Evolutionary conservation across 2,329 filamentous ascomycete species (phyloP).

Genomic region (Colletotrichum theobromicola): DNA sequence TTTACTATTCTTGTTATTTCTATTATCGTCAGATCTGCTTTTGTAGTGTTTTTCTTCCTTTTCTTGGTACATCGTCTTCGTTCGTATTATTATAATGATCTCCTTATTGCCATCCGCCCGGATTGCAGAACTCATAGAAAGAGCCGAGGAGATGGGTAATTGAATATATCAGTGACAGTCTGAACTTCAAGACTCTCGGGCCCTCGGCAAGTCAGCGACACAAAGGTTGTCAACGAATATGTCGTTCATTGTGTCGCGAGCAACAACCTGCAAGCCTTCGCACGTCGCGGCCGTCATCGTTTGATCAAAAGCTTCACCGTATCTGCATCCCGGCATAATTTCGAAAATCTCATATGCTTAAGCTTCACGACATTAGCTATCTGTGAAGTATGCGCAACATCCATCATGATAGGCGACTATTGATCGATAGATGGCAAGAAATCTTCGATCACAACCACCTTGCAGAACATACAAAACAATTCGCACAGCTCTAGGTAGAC

Average conservation of each 20-base stretch:
- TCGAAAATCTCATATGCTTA: not conserved
- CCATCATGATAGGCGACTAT: not conserved
- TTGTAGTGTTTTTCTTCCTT: too few species aligned
- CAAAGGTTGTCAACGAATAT: not conserved
- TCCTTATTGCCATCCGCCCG: too few species aligned
- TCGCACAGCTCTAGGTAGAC: not conserved
- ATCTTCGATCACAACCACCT: not conserved
- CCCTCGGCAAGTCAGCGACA: not conserved
- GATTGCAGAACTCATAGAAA: too few species aligned
- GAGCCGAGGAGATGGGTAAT: not conserved
- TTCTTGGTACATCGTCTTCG: too few species aligned
- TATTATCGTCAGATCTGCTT: too few species aligned
- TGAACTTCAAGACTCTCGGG: not conserved
- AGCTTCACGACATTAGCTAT: not conserved
- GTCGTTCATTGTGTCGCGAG: not conserved
- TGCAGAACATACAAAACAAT: not conserved
- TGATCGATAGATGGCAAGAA: not conserved
- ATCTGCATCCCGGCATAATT: not conserved
- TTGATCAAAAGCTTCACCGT: not conserved
- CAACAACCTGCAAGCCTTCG: not conserved
- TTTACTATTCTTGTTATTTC: too few species aligned
- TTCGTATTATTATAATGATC: too few species aligned
- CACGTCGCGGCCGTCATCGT: not conserved
- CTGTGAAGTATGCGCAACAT: not conserved
- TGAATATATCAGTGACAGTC: not conserved